These are phyloP conservation scores for Ogataea nitratoaversa DNA, from an alignment of 805 yeast genomes.

Conservation along the genomic window DNA sequence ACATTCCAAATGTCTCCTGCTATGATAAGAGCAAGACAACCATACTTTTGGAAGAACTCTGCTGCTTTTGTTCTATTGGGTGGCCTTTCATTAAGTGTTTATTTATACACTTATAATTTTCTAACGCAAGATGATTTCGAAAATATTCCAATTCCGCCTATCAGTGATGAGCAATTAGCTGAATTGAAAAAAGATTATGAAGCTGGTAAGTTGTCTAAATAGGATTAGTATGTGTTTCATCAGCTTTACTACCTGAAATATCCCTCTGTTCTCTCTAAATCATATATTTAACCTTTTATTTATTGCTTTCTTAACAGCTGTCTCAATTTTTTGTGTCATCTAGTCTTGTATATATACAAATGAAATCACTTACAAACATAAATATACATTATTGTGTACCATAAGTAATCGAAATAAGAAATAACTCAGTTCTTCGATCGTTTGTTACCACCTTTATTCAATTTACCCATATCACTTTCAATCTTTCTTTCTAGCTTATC, in stretches of 20 bases:
- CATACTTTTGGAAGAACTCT: conserved; percentile 77
- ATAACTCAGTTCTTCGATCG: too few species aligned
- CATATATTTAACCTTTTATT: too few species aligned
- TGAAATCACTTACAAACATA: too few species aligned
- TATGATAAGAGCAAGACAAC: conserved; percentile 82
- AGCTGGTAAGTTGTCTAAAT: conserved; percentile 29
- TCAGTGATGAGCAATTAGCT: conserved; percentile 70
- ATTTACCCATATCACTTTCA: conserved; percentile 10
- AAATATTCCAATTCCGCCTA: conserved; percentile 93
- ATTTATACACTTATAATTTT: conserved; percentile 58
- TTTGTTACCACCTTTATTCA: neutral
- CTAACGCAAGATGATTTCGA: conserved; percentile 76
- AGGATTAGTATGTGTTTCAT: too few species aligned
- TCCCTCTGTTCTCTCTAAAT: too few species aligned
- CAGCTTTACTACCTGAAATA: too few species aligned
- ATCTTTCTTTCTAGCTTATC: conserved; percentile 22
- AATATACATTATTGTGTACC: too few species aligned
- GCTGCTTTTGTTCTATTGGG: conserved; percentile 54
- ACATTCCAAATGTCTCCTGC: conserved; percentile 84
- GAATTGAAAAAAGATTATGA: conserved; percentile 72
- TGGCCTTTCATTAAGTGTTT: conserved; percentile 68
- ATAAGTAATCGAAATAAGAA: too few species aligned
- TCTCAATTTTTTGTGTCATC: too few species aligned
- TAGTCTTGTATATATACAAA: too few species aligned
- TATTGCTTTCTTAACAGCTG: too few species aligned